These are phyloP conservation scores for Heritiera fomes DNA, from an alignment of 345 rosid species.

Conservation along the genomic window DNA sequence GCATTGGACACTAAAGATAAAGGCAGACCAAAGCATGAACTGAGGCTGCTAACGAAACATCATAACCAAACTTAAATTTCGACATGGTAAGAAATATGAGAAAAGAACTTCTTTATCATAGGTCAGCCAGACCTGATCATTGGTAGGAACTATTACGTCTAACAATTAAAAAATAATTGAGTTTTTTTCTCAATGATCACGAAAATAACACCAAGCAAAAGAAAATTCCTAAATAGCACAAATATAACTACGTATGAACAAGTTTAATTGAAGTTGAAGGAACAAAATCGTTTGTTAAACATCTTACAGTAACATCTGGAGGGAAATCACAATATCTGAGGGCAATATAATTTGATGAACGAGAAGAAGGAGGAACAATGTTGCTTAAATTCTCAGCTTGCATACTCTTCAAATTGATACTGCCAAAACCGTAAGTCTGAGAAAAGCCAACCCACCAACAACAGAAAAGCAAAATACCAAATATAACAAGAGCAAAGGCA, in stretches of 20 bases:
- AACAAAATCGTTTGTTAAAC: constrained; percentile 14
- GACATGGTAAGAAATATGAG: neutral
- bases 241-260: neutral
- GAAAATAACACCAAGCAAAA: neutral
- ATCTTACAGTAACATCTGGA: constrained; percentile 71
- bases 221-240: neutral
- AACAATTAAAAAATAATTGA: neutral
- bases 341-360: constrained; percentile 84
- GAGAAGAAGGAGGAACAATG: constrained; percentile 84
- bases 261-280: constrained; percentile 14
- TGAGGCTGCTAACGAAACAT: neutral
- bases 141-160: neutral
- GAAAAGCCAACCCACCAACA: constrained; percentile 46
- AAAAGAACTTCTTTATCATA: neutral
- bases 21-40: neutral
- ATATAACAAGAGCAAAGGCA: constrained; percentile 14
- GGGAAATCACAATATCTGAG: constrained; percentile 67
- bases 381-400: constrained; percentile 84
- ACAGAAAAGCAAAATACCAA: constrained; percentile 28
- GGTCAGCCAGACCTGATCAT: neutral
- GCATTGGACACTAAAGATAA: neutral
- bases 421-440: constrained; percentile 89
- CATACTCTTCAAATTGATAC: constrained; percentile 93
- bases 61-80: constrained; percentile 1
- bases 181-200: neutral